Conservation (phyloP, 495 filamentous ascomycete species). For the Talaromyces liani region DNA sequence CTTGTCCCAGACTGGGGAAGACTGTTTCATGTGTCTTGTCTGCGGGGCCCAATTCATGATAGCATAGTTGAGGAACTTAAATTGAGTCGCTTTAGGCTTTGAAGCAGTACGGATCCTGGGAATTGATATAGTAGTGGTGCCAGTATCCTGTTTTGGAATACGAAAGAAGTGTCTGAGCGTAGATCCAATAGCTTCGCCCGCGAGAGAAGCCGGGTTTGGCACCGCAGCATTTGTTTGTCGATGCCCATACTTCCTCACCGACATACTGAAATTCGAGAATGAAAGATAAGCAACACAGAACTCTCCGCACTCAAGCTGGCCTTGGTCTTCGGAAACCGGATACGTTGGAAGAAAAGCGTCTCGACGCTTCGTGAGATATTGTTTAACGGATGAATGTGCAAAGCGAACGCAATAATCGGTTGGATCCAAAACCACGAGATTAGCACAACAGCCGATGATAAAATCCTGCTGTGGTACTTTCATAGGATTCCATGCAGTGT, state of each 20-base stretch:
- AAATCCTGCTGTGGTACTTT: slow-evolving; percentile 17
- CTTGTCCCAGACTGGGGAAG: slow-evolving; percentile 12
- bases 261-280: slow-evolving; percentile 18
- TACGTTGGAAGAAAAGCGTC: not conserved
- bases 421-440: slow-evolving; percentile 23
- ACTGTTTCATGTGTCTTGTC: slow-evolving; percentile 8
- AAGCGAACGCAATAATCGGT: slow-evolving; percentile 19
- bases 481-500: slow-evolving; percentile 16
- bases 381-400: slow-evolving; percentile 26
- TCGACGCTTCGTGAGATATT: slow-evolving; percentile 19
- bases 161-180: slow-evolving; percentile 3
- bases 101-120: not conserved
- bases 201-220: not conserved
- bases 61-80: slow-evolving; percentile 14
- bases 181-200: slow-evolving; percentile 2
- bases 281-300: slow-evolving; percentile 19
- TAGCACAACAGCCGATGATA: slow-evolving; percentile 24
- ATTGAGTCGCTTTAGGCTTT: slow-evolving; percentile 3
- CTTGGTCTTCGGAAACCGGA: slow-evolving; percentile 4
- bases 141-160: not conserved
- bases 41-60: slow-evolving; percentile 9
- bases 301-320: slow-evolving; percentile 16
- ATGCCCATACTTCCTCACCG: slow-evolving; percentile 5
- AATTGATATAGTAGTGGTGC: slow-evolving; percentile 1
- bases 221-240: not conserved